These are phyloP conservation scores for Pichia insulana DNA, from an alignment of 805 yeast genomes.

Conservation along the genomic window DNA sequence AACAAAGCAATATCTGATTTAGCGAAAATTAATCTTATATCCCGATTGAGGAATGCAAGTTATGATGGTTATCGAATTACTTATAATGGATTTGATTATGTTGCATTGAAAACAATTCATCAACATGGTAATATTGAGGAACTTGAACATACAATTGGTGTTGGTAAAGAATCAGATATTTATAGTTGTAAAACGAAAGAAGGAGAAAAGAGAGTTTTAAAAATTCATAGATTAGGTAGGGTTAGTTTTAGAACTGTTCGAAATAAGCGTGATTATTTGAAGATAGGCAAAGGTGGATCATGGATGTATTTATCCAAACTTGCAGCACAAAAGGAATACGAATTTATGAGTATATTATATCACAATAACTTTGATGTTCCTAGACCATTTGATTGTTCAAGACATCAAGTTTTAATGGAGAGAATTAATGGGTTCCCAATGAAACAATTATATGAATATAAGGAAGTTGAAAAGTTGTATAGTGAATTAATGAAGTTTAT, in stretches of 20 bases:
- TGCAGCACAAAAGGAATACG: constrained; percentile 89
- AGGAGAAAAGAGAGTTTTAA: constrained; percentile 63
- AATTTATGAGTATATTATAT: constrained; percentile 72
- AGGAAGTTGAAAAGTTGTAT: constrained; percentile 62
- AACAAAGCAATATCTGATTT: constrained; percentile 73
- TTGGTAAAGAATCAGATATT: constrained; percentile 96
- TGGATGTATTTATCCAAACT: constrained; percentile 91
- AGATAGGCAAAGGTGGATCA: constrained; percentile 60
- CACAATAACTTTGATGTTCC: constrained; percentile 81
- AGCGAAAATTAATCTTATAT: constrained; percentile 75
- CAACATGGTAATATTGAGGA: constrained; percentile 66
- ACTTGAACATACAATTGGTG: constrained; percentile 84
- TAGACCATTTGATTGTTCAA: constrained; percentile 74
- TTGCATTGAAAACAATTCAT: constrained; percentile 79
- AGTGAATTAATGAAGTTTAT: constrained; percentile 81
- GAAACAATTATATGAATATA: constrained; percentile 70
- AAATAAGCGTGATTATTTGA: constrained; percentile 86
- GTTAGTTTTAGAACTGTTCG: constrained; percentile 88
- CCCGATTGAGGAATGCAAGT: constrained; percentile 78
- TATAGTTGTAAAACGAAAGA: constrained; percentile 65
- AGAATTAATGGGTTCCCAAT: constrained; percentile 83
- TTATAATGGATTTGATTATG: constrained; percentile 83
- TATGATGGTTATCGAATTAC: constrained; percentile 92
- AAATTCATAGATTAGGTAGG: constrained; percentile 89
- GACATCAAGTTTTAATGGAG: constrained; percentile 93